Conservation (phyloP, 345 rosid species). For the Dimocarpus longan region DNA sequence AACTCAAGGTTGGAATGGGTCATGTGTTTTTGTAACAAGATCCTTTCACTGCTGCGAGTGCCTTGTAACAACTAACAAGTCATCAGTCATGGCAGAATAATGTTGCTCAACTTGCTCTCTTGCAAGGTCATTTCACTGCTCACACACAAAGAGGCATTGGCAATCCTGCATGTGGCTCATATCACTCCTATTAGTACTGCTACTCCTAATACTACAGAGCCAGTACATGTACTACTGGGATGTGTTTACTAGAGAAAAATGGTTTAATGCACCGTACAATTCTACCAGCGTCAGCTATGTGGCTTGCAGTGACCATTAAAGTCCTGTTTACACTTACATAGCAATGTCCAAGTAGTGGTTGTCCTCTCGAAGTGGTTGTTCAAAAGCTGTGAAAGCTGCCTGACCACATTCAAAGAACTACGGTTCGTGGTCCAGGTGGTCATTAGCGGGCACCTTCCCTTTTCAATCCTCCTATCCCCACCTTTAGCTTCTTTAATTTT, state of each 20-base stretch:
- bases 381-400: not conserved
- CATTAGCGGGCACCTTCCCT: not conserved
- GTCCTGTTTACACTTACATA: not conserved
- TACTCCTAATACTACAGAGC: too few relatives aligned
- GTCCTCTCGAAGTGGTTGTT: not conserved
- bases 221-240: not conserved
- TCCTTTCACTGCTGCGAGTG: not conserved
- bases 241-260: too few relatives aligned
- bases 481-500: slow-evolving; percentile 11
- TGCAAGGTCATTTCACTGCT: not conserved
- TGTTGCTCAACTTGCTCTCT: not conserved
- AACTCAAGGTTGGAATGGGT: not conserved
- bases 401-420: slow-evolving; percentile 5
- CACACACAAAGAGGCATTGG: not conserved
- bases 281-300: not conserved
- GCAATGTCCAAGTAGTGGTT: not conserved
- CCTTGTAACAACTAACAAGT: not conserved
- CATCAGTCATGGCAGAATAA: not conserved
- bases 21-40: not conserved
- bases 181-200: not conserved
- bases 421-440: slow-evolving; percentile 10
- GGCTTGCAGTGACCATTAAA: not conserved
- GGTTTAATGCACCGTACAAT: not conserved
- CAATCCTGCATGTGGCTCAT: not conserved
- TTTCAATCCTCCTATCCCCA: slow-evolving; percentile 18